Conservation (phyloP, 1,284 basidiomycete species). For the Moesziomyces aphidis region DNA sequence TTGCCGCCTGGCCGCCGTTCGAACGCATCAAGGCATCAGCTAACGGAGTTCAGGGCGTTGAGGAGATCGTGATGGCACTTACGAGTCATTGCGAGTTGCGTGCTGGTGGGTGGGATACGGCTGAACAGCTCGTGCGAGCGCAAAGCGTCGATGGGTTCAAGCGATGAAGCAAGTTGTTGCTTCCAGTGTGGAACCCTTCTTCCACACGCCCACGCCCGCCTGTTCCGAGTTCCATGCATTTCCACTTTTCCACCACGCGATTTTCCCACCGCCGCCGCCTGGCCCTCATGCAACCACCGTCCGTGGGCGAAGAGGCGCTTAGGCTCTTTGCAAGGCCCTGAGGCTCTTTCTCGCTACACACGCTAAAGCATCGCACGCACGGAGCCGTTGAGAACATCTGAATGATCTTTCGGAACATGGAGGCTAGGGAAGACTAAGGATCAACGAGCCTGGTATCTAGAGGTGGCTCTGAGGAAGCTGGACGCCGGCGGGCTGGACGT, state of each 20-base stretch:
- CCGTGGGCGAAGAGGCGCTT: no score
- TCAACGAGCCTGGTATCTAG: slow-evolving; percentile 1
- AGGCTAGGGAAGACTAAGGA: no score
- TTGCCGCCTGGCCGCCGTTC: slow-evolving; percentile 54
- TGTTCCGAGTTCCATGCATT: slow-evolving; percentile 10
- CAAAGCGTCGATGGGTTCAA: slow-evolving; percentile 1
- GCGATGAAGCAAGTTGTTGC: background rate
- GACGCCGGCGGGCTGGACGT: slow-evolving; percentile 29
- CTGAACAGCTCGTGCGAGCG: no score
- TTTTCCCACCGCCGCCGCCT: background rate
- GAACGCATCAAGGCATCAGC: background rate
- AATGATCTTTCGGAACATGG: no score
- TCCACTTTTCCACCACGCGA: background rate
- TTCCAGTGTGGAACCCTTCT: background rate
- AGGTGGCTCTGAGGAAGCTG: slow-evolving; percentile 38
- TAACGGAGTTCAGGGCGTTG: background rate
- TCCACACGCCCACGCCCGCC: background rate
- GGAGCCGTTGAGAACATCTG: no score
- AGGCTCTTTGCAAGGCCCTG: no score
- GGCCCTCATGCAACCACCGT: no score
- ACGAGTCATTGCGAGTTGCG: slow-evolving; percentile 1
- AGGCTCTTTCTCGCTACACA: no score
- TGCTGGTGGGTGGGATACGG: background rate
- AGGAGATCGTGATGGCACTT: background rate
- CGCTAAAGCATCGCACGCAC: no score